These are phyloP conservation scores for Sugiyamaella marilandica DNA, from an alignment of 805 yeast genomes.

Conservation along the genomic window DNA sequence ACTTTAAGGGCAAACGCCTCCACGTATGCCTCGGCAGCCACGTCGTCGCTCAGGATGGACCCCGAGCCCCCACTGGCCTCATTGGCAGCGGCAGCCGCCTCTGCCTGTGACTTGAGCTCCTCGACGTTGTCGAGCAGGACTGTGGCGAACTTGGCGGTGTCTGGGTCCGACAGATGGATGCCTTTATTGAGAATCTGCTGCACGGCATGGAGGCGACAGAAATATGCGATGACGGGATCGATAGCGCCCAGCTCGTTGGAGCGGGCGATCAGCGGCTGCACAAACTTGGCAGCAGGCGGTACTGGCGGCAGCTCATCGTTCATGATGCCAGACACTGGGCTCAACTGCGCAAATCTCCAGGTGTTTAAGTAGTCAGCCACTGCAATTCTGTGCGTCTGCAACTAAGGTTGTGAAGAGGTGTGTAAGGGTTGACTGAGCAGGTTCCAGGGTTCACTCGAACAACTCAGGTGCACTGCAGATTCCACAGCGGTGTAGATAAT, in stretches of 20 bases:
- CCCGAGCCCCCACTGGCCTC: slow-evolving; percentile 28
- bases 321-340: neutral
- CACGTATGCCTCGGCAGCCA: slow-evolving; percentile 51
- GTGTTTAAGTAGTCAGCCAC: neutral
- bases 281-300: slow-evolving; percentile 26
- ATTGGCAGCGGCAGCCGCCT: slow-evolving; percentile 35
- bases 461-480: too few relatives aligned
- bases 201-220: slow-evolving; percentile 65
- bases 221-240: slow-evolving; percentile 70
- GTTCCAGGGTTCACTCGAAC: too few relatives aligned
- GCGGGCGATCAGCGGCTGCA: slow-evolving; percentile 25
- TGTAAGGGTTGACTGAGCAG: too few relatives aligned
- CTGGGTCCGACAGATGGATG: slow-evolving; percentile 53
- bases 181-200: slow-evolving; percentile 61
- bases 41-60: slow-evolving; percentile 55
- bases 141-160: slow-evolving; percentile 56
- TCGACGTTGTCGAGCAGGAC: slow-evolving; percentile 70
- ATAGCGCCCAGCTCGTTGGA: slow-evolving; percentile 46
- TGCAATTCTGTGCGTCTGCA: neutral
- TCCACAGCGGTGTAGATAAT: too few relatives aligned
- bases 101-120: slow-evolving; percentile 40
- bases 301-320: slow-evolving; percentile 10
- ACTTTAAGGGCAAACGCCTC: slow-evolving; percentile 54
- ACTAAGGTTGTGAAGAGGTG: too few relatives aligned
- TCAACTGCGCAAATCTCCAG: too few relatives aligned